Evolutionary conservation across 2,329 filamentous ascomycete species (phyloP).

Genomic region (Ceratocystis variospora): DNA sequence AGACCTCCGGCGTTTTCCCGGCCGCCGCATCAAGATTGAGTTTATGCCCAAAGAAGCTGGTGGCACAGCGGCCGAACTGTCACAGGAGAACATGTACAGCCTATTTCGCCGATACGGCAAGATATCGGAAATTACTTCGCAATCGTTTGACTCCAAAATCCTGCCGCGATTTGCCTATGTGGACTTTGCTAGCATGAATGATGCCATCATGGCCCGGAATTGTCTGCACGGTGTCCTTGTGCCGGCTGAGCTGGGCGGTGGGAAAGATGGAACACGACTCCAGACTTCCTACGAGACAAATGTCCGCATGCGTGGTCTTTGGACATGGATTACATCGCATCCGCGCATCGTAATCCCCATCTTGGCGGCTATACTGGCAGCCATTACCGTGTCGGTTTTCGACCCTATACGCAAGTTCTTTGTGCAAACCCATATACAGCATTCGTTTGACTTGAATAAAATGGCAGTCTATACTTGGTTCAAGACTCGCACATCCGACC

Average conservation of each 20-base stretch:
- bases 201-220: slow-evolving; percentile 78
- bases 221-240: slow-evolving; percentile 79
- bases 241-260: slow-evolving; percentile 54
- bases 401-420: slow-evolving; percentile 92
- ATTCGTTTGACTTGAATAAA: slow-evolving; percentile 58
- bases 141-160: slow-evolving; percentile 75
- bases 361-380: slow-evolving; percentile 66
- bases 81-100: slow-evolving; percentile 74
- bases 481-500: slow-evolving; percentile 53
- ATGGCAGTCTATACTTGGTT: slow-evolving; percentile 70
- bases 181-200: slow-evolving; percentile 58
- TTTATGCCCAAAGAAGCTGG: slow-evolving; percentile 52
- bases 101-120: slow-evolving; percentile 86
- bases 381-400: slow-evolving; percentile 75
- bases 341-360: slow-evolving; percentile 77
- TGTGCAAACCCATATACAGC: slow-evolving; percentile 74
- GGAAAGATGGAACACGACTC: slow-evolving; percentile 60
- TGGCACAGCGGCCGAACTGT: slow-evolving; percentile 52
- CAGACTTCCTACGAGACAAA: slow-evolving; percentile 73
- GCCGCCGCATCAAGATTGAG: slow-evolving; percentile 62
- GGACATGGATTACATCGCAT: slow-evolving; percentile 77
- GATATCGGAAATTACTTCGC: slow-evolving; percentile 67
- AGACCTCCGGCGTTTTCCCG: slow-evolving; percentile 74
- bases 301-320: slow-evolving; percentile 62
- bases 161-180: slow-evolving; percentile 67